Conservation (phyloP, 2,329 filamentous ascomycete genomes). For the Exserohilum rostratum region DNA sequence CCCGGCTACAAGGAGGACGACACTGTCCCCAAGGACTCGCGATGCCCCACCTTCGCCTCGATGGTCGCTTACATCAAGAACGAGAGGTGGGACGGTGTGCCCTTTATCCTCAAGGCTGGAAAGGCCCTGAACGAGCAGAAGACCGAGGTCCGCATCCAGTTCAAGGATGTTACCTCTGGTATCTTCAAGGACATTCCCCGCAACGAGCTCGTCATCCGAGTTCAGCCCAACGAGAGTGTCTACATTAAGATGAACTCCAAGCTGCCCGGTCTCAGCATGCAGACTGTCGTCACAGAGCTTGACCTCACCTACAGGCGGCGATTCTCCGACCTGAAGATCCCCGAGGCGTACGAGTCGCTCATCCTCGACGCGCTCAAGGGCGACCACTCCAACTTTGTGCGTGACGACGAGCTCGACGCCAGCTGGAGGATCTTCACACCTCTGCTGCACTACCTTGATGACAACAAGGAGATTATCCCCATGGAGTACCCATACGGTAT, state of each 20-base stretch:
- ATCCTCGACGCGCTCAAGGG: slow-evolving; percentile 98
- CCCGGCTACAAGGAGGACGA: slow-evolving; percentile 98
- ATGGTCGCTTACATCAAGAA: slow-evolving; percentile 99
- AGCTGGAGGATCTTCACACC: slow-evolving; percentile 99
- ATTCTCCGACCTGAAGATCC: slow-evolving; percentile 99
- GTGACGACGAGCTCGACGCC: slow-evolving; percentile 79
- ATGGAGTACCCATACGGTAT: slow-evolving; percentile 99
- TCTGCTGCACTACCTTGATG: slow-evolving; percentile 95
- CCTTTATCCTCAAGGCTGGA: slow-evolving; percentile 98
- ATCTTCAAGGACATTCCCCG: slow-evolving; percentile 99
- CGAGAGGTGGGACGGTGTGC: slow-evolving; percentile 98
- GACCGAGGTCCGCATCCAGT: slow-evolving; percentile 98
- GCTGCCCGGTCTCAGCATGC: slow-evolving; percentile 97
- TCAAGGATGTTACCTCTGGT: slow-evolving; percentile 98
- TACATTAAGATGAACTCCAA: slow-evolving; percentile 99
- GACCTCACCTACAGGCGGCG: slow-evolving; percentile 97
- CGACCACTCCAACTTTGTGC: slow-evolving; percentile 93
- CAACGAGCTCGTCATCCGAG: slow-evolving; percentile 98
- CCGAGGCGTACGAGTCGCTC: slow-evolving; percentile 97
- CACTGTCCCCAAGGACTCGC: slow-evolving; percentile 94
- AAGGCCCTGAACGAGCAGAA: slow-evolving; percentile 99
- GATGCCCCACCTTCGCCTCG: slow-evolving; percentile 97
- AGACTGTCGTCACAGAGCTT: slow-evolving; percentile 97
- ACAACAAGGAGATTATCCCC: slow-evolving; percentile 98
- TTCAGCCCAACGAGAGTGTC: slow-evolving; percentile 98